Base-by-base conservation (phyloP, 2,329 filamentous ascomycete species). In the Stagonosporopsis rhizophila region DNA sequence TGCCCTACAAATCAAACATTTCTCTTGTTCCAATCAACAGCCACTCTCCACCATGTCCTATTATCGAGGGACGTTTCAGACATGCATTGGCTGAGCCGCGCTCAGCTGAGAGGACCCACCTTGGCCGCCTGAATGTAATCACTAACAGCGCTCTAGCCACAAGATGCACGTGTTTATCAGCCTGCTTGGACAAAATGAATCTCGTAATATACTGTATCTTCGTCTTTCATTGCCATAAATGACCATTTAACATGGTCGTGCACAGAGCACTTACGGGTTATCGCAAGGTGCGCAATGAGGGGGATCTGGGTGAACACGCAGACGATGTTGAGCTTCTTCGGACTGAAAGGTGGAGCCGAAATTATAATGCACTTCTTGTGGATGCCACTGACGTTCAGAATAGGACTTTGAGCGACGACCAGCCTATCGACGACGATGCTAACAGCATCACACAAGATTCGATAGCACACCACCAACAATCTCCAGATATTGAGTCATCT, bases 281-380 rank as follows among this genome's bases (percentile, higher is more conserved):
- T 28, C 41, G 42, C 19, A 52, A 41, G 15, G 34, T 50, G 17
- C 25, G 23, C 23, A 27, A 34, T 19, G 37, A 37, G 14, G n/a
- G 25, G 2, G n/a, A 41, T 6, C 17, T 37, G 9, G 20, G 12
- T 4, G 52, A 56, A 6, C n/a, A 34, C 23, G 15, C 44, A 17
- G 27, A 46, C 40, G 34, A 47, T 20, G 40, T 56, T 9, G 41
- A 52, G 22, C 47, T 56, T 2, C 37, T 51, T 6, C 35, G 30
- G 9, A 12, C 20, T 28, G 17, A 37, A n/a, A 44, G 45, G 45
- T 56, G 39, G 35, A 34, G 40, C 12, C 11, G 14, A 23, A 35
- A n/a, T 30, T n/a, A 19, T 6, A 32, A 37, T 12, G 15, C 25
- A 8, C 1, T 1, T 30, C 23, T 17, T 19, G 9, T 6, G n/a